A percentile compares a stretch with the other conserved stretches of the same genome.
phyloP scores from a whole-genome alignment of 208 protist genomes.

The Acanthamoeba culbertsoni region DNA sequence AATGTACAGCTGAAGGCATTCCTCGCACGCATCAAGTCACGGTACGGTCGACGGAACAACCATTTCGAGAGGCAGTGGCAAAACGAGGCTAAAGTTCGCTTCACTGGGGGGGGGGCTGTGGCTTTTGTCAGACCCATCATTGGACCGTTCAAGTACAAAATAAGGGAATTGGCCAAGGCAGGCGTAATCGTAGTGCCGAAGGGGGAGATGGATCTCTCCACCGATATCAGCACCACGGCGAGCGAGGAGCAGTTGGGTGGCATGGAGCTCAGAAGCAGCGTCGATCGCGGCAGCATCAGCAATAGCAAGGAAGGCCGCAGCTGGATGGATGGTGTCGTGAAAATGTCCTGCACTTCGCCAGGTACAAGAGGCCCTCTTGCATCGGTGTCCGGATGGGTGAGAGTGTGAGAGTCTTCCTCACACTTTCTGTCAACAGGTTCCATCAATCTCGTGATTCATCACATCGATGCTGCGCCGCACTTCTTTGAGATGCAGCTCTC shows the following conservation, averaged over 20 bases:
- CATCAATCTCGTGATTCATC: conserved; percentile 43
- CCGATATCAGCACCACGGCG: background rate
- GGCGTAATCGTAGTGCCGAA: background rate
- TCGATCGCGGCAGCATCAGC: background rate
- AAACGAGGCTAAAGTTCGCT: too few relatives aligned
- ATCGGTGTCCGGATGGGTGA: background rate
- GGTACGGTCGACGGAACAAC: too few relatives aligned
- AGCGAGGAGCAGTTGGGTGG: background rate
- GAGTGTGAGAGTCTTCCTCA: background rate
- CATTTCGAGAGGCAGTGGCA: too few relatives aligned
- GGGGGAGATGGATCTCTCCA: background rate
- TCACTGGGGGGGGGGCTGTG: background rate
- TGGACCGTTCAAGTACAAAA: conserved; percentile 57
- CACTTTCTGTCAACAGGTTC: background rate
- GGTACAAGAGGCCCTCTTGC: background rate
- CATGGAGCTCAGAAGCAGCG: background rate
- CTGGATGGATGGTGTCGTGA: conserved; percentile 25
- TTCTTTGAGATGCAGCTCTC: conserved; percentile 56
- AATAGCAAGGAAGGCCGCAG: background rate
- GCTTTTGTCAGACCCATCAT: conserved; percentile 40
- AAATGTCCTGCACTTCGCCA: conserved; percentile 51
- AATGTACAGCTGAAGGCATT: conserved; percentile 56
- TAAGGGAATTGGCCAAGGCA: background rate
- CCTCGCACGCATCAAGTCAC: conserved; percentile 46
- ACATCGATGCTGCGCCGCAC: background rate